These are phyloP conservation scores for Chlorella sp. DNA, from an alignment of 139 green algal genomes.

Conservation along the genomic window DNA sequence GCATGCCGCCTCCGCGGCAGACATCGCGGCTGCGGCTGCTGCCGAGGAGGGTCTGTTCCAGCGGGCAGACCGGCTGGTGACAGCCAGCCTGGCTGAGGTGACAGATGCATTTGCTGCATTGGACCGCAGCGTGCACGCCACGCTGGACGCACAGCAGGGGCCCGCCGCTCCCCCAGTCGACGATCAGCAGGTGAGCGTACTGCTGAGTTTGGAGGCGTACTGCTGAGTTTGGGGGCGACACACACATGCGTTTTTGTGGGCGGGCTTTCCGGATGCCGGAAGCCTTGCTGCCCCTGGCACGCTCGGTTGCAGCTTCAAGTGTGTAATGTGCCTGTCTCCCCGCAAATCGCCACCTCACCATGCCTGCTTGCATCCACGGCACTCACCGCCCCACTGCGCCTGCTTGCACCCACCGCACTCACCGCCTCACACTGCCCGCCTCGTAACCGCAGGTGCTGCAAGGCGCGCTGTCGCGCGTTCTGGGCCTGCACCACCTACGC, in stretches of 20 bases:
- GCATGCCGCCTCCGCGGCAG: neutral
- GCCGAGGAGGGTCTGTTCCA: conserved; percentile 32
- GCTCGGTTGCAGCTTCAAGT: too few species aligned
- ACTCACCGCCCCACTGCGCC: too few species aligned
- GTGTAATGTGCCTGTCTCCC: too few species aligned
- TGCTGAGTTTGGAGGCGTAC: too few species aligned
- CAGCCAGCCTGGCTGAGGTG: conserved; percentile 4
- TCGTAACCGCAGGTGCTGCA: conserved; percentile 25
- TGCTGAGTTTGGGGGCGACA: too few species aligned
- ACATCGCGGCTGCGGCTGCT: neutral
- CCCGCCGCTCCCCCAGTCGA: neutral
- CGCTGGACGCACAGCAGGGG: conserved; percentile 32
- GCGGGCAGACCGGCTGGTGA: neutral
- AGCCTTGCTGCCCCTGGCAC: too few species aligned
- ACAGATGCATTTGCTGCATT: conserved; percentile 17
- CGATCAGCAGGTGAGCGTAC: neutral
- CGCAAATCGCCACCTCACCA: too few species aligned
- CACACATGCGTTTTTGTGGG: too few species aligned
- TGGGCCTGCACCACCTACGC: conserved; percentile 20
- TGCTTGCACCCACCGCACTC: too few species aligned
- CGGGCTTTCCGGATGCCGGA: too few species aligned
- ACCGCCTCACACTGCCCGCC: too few species aligned
- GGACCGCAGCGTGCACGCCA: conserved; percentile 11
- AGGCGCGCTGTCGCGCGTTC: neutral
- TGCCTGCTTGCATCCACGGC: neutral